Base-by-base conservation (phyloP, 345 rosid species). In the Combretum micranthum region DNA sequence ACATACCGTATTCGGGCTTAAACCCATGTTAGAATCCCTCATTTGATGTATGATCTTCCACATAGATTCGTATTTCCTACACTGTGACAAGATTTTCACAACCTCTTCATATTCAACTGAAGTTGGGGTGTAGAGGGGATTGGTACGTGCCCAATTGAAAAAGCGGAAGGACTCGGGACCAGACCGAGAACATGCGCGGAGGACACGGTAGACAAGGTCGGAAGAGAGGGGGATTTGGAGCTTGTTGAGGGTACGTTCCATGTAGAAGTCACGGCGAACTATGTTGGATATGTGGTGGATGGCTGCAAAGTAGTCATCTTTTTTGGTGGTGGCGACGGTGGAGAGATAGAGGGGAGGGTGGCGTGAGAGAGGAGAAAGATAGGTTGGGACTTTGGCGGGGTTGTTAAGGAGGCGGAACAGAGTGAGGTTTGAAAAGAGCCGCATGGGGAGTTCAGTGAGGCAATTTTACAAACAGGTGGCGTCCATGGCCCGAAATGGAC, bases 131-230 rank as follows among this genome's bases (percentile, higher is more conserved):
- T 92, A 86, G 50, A 20, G 64, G 25, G 79, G 74, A 51, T 52
- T 46, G 6, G 83, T 68, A 25, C 83, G 80, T 2, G 87, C 95
- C 94, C 98, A 89, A 18, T 83, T 76, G 81, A 92, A 86, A 89
- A 89, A 92, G 23, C 91, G 81, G 69, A 89, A 62, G n/a, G 91
- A 84, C 37, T 84, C 82, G 19, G 77, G 67, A 43, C 90, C 83
- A 39, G 79, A 81, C 51, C 76, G 68, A 20, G 89, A 78, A 68
- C 85, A 72, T 53, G 91, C 81, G 44, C 88, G 99, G 50, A 89
- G 94, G 48, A 93, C 86, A 50, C 96, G 86, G 69, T 64, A 83
- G 37, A 87, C 97, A 52, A 93, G 89, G 64, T 89, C 90, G 10
- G 97, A 79, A 18, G 75, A 75, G 42, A 85, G 61, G 47, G 80